Evolutionary conservation across 495 filamentous ascomycete species (phyloP).

Genomic region (Beverwykella pulmonaria): DNA sequence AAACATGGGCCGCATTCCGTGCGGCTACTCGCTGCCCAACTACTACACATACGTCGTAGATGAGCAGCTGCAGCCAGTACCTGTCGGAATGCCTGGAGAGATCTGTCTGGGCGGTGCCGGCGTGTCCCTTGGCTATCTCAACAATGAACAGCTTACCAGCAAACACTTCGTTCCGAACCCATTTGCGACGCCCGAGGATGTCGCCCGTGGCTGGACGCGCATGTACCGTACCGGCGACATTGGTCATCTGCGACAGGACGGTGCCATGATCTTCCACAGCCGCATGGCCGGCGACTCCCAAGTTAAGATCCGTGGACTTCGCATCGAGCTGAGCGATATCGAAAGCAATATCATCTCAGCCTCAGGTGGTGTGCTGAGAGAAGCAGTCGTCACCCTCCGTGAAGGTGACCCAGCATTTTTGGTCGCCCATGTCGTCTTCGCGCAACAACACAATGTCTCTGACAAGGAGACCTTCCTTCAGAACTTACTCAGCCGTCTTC

Average conservation of each 20-base stretch:
- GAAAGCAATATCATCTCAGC: conserved; percentile 48
- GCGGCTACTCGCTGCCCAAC: not conserved
- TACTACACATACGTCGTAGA: not conserved
- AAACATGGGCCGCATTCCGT: not conserved
- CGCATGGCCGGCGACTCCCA: conserved; percentile 68
- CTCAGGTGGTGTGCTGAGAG: not conserved
- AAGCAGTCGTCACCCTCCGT: conserved; percentile 6
- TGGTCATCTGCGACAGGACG: not conserved
- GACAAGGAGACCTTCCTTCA: conserved; percentile 1
- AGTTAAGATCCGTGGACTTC: conserved; percentile 90
- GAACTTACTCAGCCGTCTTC: not conserved
- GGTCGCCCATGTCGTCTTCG: conserved; percentile 12
- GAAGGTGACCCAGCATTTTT: not conserved
- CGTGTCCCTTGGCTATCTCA: not conserved
- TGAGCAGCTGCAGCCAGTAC: not conserved
- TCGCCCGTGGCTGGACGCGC: not conserved
- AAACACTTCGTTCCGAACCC: not conserved
- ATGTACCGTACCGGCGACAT: conserved; percentile 12
- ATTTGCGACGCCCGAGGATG: not conserved
- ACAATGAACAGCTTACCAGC: not conserved
- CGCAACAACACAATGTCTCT: not conserved
- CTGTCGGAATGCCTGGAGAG: not conserved
- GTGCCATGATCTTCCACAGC: not conserved
- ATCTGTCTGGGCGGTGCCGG: not conserved
- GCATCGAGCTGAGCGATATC: conserved; percentile 91